Base-by-base conservation (phyloP, 306 rosid species). In the Mimosa bimucronata region DNA sequence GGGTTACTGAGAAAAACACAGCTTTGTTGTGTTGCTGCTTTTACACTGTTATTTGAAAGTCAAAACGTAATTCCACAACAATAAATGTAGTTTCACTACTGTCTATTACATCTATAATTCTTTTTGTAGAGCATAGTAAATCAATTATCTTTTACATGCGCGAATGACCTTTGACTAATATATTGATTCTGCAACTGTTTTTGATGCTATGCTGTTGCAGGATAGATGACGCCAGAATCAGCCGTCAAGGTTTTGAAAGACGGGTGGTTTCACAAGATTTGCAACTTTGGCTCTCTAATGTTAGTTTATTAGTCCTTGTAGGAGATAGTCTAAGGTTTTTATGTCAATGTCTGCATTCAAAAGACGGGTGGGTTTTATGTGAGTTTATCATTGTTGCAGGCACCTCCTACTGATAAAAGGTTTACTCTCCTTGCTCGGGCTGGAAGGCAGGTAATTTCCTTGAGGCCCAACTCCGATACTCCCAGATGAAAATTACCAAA, bases 341-440 rank as follows among this genome's bases (percentile, higher is more conserved):
- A 38, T 45, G 44, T 37, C 34, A 21, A n/a, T 67, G 66, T 78
- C 46, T 52, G 40, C 19, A 18, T 69, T 38, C 25, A 48, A 30
- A 13, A 62, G 31, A 37, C 5, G 38, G 38, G 38, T 6, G 2
- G 1, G 0, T 34, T 34, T 34, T 34, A 34, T 34, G 38, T 0
- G 38, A 34, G 1, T 84, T 61, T 40, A 52, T 48, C 52, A 9
- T 74, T 78, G 45, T 74, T 9, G 7, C 84, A 94, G 98, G 92
- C 95, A 44, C 98, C 97, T 37, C 91, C 98, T 1, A 25, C 78
- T 12, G 83, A 89, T 75, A 89, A 77, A 86, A 85, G 84, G 81
- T 94, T 90, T 78, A 91, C 92, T 77, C 97, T 94, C 73, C 97
- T 94, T 79, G 98, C 95, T 50, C 95, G 98, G 10, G 98, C 97